Evolutionary conservation across 2,329 filamentous ascomycete genomes (phyloP), one percentile per base, ranked within the genome.

Genomic region (Pleurostoma richardsiae): DNA sequence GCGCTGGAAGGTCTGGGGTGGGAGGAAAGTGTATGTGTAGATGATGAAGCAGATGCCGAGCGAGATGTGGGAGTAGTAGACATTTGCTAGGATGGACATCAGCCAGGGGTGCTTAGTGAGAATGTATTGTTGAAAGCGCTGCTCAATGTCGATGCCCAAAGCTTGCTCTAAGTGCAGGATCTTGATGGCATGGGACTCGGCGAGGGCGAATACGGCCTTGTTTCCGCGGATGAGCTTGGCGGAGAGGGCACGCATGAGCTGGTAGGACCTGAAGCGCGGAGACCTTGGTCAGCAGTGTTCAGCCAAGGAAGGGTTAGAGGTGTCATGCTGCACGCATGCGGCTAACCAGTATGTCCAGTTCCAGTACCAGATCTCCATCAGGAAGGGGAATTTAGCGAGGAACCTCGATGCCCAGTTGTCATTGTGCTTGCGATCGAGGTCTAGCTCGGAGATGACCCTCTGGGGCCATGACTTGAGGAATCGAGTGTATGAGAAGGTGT

Each of bases 11-110:
- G 59, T 65, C 4, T 59, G 51, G 1, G 64, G 56, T 3, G 69
- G 65, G 26, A 72, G 56, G 52, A 62, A 73, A 2, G 70, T 73
- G 56, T 75, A 77, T 31, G 63, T 63, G 56, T 74, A 74, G 5
- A 72, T 67, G 47, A 74, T 59, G 57, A 77, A 77, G 36, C 61
- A 55, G 26, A 74, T 63, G 28, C 69, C 70, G 29, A 74, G 50
- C 45, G 66, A 55, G 43, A 75, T 74, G 54, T 75, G 71, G 2
- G 66, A 72, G 54, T 71, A 68, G 56, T 73, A 75, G 38, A 75
- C 60, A 29, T 59, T 61, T 33, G 68, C 67, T 26, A 74, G 59
- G 41, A 68, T 42, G 6, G 59, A 50, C 62, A 70, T 70, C 19
- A 72, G 54, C 59, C 59, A 61, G 3, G 66, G 55, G 0, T 55